Evolutionary conservation across 2,329 filamentous ascomycete species (phyloP).

Genomic region (Lecanicillium sp.): DNA sequence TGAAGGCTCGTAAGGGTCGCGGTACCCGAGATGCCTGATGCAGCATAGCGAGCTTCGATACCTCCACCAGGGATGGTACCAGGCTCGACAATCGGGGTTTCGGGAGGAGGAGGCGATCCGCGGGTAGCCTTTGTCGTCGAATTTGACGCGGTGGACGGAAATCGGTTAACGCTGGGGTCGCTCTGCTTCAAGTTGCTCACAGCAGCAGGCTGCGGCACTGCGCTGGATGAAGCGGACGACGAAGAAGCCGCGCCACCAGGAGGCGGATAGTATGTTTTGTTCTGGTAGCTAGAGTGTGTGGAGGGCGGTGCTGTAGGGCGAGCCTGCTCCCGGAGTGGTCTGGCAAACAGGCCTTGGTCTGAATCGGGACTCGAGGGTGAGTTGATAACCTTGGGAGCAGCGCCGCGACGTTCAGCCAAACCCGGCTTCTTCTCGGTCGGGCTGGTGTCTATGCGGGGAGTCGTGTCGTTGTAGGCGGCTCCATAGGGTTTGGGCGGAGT

Average conservation of each 20-base stretch:
- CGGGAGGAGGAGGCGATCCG: conserved; percentile 89
- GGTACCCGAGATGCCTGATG: conserved; percentile 81
- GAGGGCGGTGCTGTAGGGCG: conserved; percentile 35
- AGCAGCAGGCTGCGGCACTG: conserved; percentile 18
- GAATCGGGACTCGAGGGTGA: conserved; percentile 73
- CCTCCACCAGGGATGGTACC: conserved; percentile 66
- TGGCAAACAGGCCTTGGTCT: conserved; percentile 76
- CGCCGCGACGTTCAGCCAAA: conserved; percentile 75
- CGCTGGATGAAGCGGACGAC: conserved; percentile 29
- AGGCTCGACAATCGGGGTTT: conserved; percentile 77
- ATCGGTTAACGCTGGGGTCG: conserved; percentile 52
- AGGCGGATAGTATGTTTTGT: conserved; percentile 56
- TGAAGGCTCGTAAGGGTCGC: conserved; percentile 72
- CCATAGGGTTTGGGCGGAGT: conserved; percentile 40
- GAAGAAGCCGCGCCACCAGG: conserved; percentile 37
- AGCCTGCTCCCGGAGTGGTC: conserved; percentile 44
- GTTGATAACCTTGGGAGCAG: conserved; percentile 74
- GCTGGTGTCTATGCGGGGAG: conserved; percentile 49
- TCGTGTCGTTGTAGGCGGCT: conserved; percentile 42
- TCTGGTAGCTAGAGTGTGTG: conserved; percentile 45
- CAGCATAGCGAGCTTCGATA: conserved; percentile 87
- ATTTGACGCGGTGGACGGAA: conserved; percentile 79
- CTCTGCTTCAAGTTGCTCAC: conserved; percentile 26
- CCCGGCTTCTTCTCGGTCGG: conserved; percentile 54
- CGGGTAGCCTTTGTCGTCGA: conserved; percentile 88